phyloP scores from a whole-genome alignment of 2,329 filamentous ascomycete genomes.

The Ramularia collo-cygni region DNA sequence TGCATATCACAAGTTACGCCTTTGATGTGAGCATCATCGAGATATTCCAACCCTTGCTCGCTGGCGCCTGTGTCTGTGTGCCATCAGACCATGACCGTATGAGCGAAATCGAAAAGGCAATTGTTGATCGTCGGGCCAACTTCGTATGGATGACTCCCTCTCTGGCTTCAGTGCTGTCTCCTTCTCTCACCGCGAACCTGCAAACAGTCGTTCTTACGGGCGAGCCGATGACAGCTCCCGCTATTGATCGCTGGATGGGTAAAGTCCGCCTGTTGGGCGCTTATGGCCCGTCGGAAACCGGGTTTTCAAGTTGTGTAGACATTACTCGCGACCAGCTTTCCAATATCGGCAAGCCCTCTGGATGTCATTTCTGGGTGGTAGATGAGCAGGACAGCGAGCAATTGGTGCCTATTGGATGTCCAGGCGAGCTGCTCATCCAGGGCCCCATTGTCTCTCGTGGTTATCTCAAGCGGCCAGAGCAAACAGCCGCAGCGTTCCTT shows the following conservation, averaged over 20 bases:
- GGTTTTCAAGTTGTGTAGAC: constrained; percentile 2
- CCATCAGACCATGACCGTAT: constrained; percentile 41
- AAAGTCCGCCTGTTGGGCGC: constrained; percentile 35
- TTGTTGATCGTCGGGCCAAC: background rate
- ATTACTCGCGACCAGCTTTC: background rate
- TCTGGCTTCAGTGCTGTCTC: constrained; percentile 43
- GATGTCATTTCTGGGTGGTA: constrained; percentile 21
- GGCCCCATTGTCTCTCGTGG: constrained; percentile 19
- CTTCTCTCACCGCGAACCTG: constrained; percentile 6
- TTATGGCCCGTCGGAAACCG: constrained; percentile 38
- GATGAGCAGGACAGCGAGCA: constrained; percentile 13
- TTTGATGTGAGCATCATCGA: constrained; percentile 13
- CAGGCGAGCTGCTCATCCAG: constrained; percentile 12
- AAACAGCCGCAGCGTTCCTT: constrained; percentile 9
- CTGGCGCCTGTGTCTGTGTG: constrained; percentile 11
- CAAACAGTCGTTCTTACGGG: constrained; percentile 20
- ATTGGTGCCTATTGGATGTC: constrained; percentile 9
- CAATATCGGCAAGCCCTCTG: too few species aligned
- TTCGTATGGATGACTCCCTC: constrained; percentile 51
- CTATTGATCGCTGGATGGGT: constrained; percentile 33
- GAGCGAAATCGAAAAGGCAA: constrained; percentile 43
- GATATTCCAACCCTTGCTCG: constrained; percentile 7
- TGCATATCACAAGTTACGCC: constrained; percentile 15
- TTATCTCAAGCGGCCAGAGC: constrained; percentile 13
- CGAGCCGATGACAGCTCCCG: constrained; percentile 33